Evolutionary conservation across 2,329 filamentous ascomycete genomes (phyloP).

Genomic region (Aspergillus felis): DNA sequence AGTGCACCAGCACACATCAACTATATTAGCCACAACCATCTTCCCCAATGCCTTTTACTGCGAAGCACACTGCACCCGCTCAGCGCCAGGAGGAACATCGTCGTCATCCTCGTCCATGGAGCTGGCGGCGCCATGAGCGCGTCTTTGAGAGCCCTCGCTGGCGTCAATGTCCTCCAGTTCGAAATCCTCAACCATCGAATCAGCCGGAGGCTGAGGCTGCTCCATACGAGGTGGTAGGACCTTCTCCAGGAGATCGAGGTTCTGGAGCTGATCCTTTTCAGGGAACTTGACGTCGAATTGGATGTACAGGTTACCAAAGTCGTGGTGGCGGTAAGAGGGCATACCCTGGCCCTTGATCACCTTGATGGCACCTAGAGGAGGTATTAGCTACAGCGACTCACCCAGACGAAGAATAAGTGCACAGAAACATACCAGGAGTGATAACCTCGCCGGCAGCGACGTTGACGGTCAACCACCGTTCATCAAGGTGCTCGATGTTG

Average conservation of each 20-base stretch:
- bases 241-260: conserved; percentile 74
- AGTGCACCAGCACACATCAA: conserved; percentile 22
- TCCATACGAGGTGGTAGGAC: conserved; percentile 72
- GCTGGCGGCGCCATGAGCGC: conserved; percentile 63
- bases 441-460: conserved; percentile 95
- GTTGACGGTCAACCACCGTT: conserved; percentile 91
- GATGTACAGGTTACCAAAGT: conserved; percentile 93
- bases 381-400: conserved; percentile 5
- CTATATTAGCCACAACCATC: conserved; percentile 12
- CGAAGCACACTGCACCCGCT: conserved; percentile 51
- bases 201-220: conserved; percentile 65
- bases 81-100: conserved; percentile 46
- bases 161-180: conserved; percentile 80
- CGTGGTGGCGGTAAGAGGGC: conserved; percentile 93
- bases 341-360: conserved; percentile 95
- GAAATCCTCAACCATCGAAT: conserved; percentile 89
- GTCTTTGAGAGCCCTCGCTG: conserved; percentile 58
- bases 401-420: neutral
- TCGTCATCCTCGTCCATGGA: conserved; percentile 70
- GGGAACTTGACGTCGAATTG: conserved; percentile 98
- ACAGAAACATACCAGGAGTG: conserved; percentile 66
- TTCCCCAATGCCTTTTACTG: conserved; percentile 37
- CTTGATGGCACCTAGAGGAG: conserved; percentile 75
- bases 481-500: conserved; percentile 93
- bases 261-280: conserved; percentile 63